phyloP scores from a whole-genome alignment of 495 filamentous ascomycete species.

The Chaetomium fimeti region DNA sequence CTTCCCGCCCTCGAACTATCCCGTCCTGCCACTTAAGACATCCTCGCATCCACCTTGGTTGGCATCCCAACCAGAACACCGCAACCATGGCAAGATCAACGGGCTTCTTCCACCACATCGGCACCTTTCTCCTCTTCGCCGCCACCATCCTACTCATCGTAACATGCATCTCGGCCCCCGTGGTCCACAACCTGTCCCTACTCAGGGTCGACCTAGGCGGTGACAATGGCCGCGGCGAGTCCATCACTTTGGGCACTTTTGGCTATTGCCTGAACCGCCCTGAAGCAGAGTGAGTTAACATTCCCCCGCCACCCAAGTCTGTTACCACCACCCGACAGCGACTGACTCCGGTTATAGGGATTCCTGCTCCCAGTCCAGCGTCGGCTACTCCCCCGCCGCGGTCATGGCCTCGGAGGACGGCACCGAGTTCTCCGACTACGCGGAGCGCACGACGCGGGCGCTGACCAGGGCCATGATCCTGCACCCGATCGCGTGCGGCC shows the following conservation, averaged over 20 bases:
- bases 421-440: slow-evolving; percentile 44
- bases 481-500: slow-evolving; percentile 57
- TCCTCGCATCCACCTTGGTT: background rate
- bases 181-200: slow-evolving; percentile 52
- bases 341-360: slow-evolving; percentile 32
- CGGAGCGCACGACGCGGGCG: slow-evolving; percentile 42
- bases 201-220: slow-evolving; percentile 50
- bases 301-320: background rate
- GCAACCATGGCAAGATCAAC: slow-evolving; percentile 43
- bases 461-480: slow-evolving; percentile 60
- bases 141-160: slow-evolving; percentile 56
- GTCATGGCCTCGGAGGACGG: slow-evolving; percentile 42
- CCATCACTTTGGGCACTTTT: slow-evolving; percentile 58
- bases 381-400: slow-evolving; percentile 55
- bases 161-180: slow-evolving; percentile 58
- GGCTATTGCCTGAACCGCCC: slow-evolving; percentile 49
- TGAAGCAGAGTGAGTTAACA: slow-evolving; percentile 24
- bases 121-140: slow-evolving; percentile 57
- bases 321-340: background rate
- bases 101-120: slow-evolving; percentile 57
- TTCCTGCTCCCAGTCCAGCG: slow-evolving; percentile 43
- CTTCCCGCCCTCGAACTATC: background rate
- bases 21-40: background rate
- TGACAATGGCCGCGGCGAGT: background rate
- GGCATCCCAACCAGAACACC: background rate